Base-by-base conservation (phyloP, 2,329 filamentous ascomycete genomes). In the Aspergillus sp. region DNA sequence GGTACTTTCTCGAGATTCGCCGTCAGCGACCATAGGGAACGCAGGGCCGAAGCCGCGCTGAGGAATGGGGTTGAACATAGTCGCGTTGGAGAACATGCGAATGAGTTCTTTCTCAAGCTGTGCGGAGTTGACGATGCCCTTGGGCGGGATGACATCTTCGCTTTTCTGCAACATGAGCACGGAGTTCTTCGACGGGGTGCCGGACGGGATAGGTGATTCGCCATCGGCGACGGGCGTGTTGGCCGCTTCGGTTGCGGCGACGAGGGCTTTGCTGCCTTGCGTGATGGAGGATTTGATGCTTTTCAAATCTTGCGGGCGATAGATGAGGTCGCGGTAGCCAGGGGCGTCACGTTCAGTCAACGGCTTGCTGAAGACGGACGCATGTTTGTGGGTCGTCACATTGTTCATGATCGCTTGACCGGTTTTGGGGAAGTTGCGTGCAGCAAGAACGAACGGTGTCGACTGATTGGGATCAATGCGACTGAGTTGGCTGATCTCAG, bases 71-170 rank as follows among this genome's bases (percentile, higher is more conserved):
- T 98, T 98, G 81, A 96, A 99, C 95, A 99, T 98, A 76, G 97
- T 90, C 18, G 95, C 94, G 70, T 98, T 98, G 66, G 92, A 92
- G 74, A 98, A 96, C 91, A 98, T 97, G 68, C 96, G 90, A 68
- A 96, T 91, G 11, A 98, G 81, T 74, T 98, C 94, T 65, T 92
- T 91, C 76, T 98, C 94, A 16, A 98, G 83, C 73, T 98, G 95
- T 1, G 90, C 87, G 54, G 90, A 93, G 75, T 98, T 98, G 75
- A 98, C 91, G 68, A 98, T 96, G 20, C 88, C 91, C 67, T 88
- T 91, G 0, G 95, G 94, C 2, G 94, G 91, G 2, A 94, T 83
- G 26, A 96, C 81, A 58, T 97, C 91, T 53, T 88, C 84, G 2
- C 85, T 89, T 58, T 90, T 84, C n/a, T 71, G 74, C 16, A 80